Conservation (phyloP, 176 grass and related monocot genomes). For the Musa acuminata region DNA sequence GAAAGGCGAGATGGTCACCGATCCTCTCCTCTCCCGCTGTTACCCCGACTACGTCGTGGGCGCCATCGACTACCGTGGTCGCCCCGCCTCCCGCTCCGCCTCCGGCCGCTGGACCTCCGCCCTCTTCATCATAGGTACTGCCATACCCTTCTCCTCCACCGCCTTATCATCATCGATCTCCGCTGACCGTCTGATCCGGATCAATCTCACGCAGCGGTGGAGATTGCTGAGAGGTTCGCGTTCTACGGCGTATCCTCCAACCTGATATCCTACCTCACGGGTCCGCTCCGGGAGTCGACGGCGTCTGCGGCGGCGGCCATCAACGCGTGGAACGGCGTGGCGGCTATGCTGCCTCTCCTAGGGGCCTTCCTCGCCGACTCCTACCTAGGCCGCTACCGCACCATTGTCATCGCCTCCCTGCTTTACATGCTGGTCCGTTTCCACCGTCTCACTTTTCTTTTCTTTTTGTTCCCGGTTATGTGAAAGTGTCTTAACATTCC, state of each 20-base stretch:
- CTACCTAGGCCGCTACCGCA: constrained; percentile 38
- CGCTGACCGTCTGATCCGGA: not conserved
- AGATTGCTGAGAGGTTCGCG: constrained; percentile 42
- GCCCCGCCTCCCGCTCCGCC: constrained; percentile 18
- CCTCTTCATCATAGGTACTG: constrained; percentile 29
- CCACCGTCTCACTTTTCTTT: not conserved
- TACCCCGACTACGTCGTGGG: not conserved
- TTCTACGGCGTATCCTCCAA: constrained; percentile 50
- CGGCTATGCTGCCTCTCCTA: constrained; percentile 36
- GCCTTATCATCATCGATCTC: too few relatives aligned
- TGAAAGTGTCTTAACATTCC: not conserved
- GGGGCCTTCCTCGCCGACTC: constrained; percentile 64
- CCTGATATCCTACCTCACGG: constrained; percentile 58
- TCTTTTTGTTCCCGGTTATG: not conserved
- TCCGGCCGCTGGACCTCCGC: constrained; percentile 36
- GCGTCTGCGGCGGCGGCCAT: constrained; percentile 48
- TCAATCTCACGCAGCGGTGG: constrained; percentile 25
- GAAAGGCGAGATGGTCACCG: too few relatives aligned
- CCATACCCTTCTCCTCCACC: too few relatives aligned
- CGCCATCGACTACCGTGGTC: constrained; percentile 42
- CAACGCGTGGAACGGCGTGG: constrained; percentile 40
- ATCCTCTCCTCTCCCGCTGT: constrained; percentile 1
- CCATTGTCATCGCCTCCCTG: constrained; percentile 39
- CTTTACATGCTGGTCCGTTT: constrained; percentile 36
- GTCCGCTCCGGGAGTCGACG: constrained; percentile 38